Percentiles rank a stretch among this genome's conserved stretches.
These are phyloP conservation scores for Talaromyces sp. DNA, from an alignment of 2,329 filamentous ascomycete species.

Conservation along the genomic window DNA sequence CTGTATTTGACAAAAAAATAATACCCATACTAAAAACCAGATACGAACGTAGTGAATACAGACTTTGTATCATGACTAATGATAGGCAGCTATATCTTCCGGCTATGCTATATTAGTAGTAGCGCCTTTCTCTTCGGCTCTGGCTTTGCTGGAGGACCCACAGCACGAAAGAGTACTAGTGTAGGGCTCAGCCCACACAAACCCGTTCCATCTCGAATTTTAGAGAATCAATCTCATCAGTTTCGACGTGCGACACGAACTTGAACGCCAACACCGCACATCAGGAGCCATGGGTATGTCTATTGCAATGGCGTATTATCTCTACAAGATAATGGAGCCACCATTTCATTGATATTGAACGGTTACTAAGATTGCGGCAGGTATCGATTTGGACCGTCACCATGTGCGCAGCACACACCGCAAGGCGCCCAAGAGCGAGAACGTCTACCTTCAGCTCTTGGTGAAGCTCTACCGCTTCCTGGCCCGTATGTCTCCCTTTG, in stretches of 20 bases:
- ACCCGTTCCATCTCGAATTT: slow-evolving; percentile 38
- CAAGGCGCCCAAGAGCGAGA: slow-evolving; percentile 95
- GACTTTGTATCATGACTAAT: neutral
- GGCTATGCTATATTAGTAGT: neutral
- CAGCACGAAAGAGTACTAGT: slow-evolving; percentile 30
- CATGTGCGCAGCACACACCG: slow-evolving; percentile 70
- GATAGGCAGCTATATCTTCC: neutral
- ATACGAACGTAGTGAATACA: neutral
- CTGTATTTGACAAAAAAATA: neutral
- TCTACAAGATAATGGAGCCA: neutral
- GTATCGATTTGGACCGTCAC: slow-evolving; percentile 60
- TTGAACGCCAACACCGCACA: slow-evolving; percentile 35
- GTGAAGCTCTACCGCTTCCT: slow-evolving; percentile 99
- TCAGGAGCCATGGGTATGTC: slow-evolving; percentile 45
- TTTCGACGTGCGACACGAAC: slow-evolving; percentile 40
- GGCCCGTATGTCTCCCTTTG: slow-evolving; percentile 61
- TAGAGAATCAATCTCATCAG: slow-evolving; percentile 37
- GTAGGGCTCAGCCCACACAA: slow-evolving; percentile 47
- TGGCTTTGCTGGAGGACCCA: neutral
- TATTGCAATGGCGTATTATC: neutral
- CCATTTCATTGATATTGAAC: neutral
- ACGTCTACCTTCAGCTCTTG: slow-evolving; percentile 94
- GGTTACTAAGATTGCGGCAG: slow-evolving; percentile 27
- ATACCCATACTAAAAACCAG: neutral
- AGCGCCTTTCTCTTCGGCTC: slow-evolving; percentile 5